A percentile compares a stretch with the other conserved stretches of the same genome.
Conservation (phyloP, 768 basidiomycete species). For the Daedaleopsis nitida region DNA sequence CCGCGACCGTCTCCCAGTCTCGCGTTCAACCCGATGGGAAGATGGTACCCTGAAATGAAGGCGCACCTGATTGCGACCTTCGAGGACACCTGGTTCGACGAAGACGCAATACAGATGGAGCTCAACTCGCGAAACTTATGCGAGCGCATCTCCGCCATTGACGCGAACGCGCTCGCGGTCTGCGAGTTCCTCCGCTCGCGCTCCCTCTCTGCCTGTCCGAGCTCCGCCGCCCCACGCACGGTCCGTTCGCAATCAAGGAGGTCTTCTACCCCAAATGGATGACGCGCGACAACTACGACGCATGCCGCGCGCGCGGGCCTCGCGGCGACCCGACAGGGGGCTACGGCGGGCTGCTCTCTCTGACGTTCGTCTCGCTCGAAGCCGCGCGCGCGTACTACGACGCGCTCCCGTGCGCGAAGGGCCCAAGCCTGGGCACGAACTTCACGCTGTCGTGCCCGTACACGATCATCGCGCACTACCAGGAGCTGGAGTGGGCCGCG, state of each 20-base stretch:
- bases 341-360: slow-evolving; percentile 85
- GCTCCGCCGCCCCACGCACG: slow-evolving; percentile 24
- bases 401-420: slow-evolving; percentile 79
- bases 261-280: slow-evolving; percentile 91
- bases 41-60: slow-evolving; percentile 70
- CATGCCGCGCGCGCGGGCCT: slow-evolving; percentile 50
- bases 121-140: slow-evolving; percentile 95
- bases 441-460: slow-evolving; percentile 96
- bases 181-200: slow-evolving; percentile 76
- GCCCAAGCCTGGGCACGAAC: slow-evolving; percentile 91
- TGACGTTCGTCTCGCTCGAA: slow-evolving; percentile 72
- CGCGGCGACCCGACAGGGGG: slow-evolving; percentile 44
- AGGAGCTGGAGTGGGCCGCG: slow-evolving; percentile 90
- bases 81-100: slow-evolving; percentile 86
- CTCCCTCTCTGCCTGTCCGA: slow-evolving; percentile 35
- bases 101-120: slow-evolving; percentile 96
- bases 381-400: slow-evolving; percentile 86
- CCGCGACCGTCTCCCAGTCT: slow-evolving; percentile 50
- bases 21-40: slow-evolving; percentile 82
- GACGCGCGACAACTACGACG: slow-evolving; percentile 70
- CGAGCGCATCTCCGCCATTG: slow-evolving; percentile 71
- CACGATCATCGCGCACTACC: slow-evolving; percentile 88
- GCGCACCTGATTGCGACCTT: slow-evolving; percentile 55
- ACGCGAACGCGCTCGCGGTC: slow-evolving; percentile 78
- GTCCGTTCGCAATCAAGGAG: slow-evolving; percentile 62